Evolutionary conservation across 2,329 filamentous ascomycete genomes (phyloP), one percentile per base, ranked within the genome.

Genomic region (Apiospora arundinis): DNA sequence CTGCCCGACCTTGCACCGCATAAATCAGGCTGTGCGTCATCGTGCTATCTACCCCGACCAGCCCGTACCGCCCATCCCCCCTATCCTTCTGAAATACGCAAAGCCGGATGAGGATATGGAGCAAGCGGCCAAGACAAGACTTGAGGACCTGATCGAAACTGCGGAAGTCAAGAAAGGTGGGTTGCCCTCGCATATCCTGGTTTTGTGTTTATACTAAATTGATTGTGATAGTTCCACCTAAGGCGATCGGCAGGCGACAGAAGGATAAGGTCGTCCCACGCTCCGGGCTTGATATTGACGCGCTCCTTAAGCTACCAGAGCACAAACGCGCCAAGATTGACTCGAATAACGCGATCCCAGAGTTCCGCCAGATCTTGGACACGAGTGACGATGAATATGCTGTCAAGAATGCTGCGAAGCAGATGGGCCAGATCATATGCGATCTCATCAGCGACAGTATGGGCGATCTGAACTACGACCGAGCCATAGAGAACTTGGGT

Each of bases 271-370:
- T 92, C 72, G 95, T 95, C 76, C 96, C 96, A 0, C 89, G 97
- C 11, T 98, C 95, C 0, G 95, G 95, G 25, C 91, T 99, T 52
- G 93, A 98, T 76, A 88, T 98, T 49, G 92, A 95, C 72, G 91
- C 90, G 5, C 89, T 98, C 2, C 90, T 98, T 69, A 77, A 71
- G 56, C 77, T 77, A 69, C 76, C 79, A 5, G 75, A 77, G 63
- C 77, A 79, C 66, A 79, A 77, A 72, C 78, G 79, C 68, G 77
- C 73, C 8, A 80, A 78, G 71, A 85, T 91, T 28, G 85, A 85
- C 2, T 80, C 88, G 0, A 87, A 92, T 12, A 98, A 98, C 74
- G 90, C 95, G 1, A 90, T 98, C 6, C 95, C 96, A 0, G 93
- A 95, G 72, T 98, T 97, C 88, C 97, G 95, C 79, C 94, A 94